Conservation (phyloP, 805 yeast genomes). For the Saccharomyces eubayanus region DNA sequence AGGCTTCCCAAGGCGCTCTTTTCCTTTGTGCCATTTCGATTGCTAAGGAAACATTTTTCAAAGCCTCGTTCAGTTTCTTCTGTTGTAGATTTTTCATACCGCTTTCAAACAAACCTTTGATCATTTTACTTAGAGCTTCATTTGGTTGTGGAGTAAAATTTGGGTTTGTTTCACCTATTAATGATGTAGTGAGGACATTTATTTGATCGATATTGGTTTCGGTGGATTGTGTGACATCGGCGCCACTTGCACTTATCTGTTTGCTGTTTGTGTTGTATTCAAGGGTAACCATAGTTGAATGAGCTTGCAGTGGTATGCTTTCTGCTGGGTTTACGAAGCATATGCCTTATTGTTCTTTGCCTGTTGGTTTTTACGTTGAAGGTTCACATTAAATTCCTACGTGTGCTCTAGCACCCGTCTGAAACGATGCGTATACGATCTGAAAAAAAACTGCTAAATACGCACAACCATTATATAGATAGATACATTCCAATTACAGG, state of each 20-base stretch:
- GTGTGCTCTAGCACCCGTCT: neutral
- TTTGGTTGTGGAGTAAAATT: constrained; percentile 48
- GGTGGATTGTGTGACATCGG: constrained; percentile 3
- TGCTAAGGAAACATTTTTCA: constrained; percentile 56
- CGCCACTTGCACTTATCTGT: constrained; percentile 10
- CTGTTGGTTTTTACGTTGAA: neutral
- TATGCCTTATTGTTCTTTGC: neutral
- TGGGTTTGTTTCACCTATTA: constrained; percentile 38
- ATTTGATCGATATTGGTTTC: constrained; percentile 27
- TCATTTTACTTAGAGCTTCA: constrained; percentile 43
- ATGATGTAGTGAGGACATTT: constrained; percentile 29
- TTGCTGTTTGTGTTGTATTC: constrained; percentile 27
- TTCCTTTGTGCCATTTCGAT: constrained; percentile 54
- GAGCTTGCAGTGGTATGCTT: constrained; percentile 10
- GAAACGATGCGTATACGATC: neutral
- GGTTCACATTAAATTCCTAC: neutral
- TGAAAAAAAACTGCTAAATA: neutral
- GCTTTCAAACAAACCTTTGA: constrained; percentile 55
- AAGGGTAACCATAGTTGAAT: constrained; percentile 5
- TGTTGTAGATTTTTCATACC: constrained; percentile 50
- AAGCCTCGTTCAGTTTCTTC: constrained; percentile 50
- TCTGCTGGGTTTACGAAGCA: constrained; percentile 16
- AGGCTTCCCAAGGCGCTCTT: constrained; percentile 66
- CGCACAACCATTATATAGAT: neutral
- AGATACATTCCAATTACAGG: neutral